These are phyloP conservation scores for Myrmaecium sp. DNA, from an alignment of 2,329 filamentous ascomycete genomes.

Conservation along the genomic window DNA sequence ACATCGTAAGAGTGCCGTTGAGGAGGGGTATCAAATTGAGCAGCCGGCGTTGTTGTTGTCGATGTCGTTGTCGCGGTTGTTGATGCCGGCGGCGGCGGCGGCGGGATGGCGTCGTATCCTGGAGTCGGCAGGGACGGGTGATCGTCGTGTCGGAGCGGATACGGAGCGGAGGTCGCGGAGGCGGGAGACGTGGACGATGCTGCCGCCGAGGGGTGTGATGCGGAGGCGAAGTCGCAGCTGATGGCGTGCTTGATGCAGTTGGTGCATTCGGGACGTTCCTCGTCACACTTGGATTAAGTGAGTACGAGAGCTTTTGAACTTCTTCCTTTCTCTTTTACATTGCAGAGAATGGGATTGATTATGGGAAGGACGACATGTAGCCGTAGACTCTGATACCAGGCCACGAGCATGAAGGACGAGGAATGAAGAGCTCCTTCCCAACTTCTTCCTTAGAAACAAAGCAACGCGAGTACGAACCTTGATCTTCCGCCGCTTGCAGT, in stretches of 20 bases:
- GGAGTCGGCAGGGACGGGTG: background rate
- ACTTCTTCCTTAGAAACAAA: too few species aligned
- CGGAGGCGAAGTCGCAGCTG: slow-evolving; percentile 11
- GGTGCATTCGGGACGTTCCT: slow-evolving; percentile 14
- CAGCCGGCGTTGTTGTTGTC: background rate
- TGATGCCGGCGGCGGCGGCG: too few species aligned
- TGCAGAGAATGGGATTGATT: too few species aligned
- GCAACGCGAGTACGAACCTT: too few species aligned
- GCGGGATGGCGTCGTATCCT: too few species aligned
- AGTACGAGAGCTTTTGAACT: too few species aligned
- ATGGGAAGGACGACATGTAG: too few species aligned
- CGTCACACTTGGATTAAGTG: slow-evolving; percentile 12
- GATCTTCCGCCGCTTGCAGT: slow-evolving; percentile 4
- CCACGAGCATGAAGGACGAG: too few species aligned
- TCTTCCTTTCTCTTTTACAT: too few species aligned
- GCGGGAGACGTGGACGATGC: background rate
- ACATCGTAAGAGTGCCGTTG: slow-evolving; percentile 5
- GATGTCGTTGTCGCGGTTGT: too few species aligned
- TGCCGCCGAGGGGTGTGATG: slow-evolving; percentile 6
- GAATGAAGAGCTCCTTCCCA: too few species aligned
- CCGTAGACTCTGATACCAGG: too few species aligned
- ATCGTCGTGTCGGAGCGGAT: background rate
- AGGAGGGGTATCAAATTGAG: background rate
- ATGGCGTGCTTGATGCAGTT: slow-evolving; percentile 16
- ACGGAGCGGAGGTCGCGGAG: background rate